These are phyloP conservation scores for Rhodamnia rubescens DNA, from an alignment of 345 rosid genomes.

Conservation along the genomic window DNA sequence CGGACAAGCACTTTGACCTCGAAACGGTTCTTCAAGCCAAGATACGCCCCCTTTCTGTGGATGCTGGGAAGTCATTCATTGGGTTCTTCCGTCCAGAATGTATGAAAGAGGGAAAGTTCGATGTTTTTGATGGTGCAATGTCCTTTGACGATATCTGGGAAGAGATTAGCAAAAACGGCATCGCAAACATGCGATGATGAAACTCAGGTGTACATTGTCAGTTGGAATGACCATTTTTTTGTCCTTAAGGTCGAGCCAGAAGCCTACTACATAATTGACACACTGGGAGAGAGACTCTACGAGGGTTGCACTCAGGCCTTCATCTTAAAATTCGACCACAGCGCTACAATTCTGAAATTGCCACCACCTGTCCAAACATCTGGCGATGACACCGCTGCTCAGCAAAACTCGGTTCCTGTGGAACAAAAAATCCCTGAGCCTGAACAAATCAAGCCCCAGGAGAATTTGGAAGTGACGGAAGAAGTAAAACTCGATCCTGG, in stretches of 20 bases:
- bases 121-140: conserved; percentile 74
- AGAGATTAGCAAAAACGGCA: conserved; percentile 41
- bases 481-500: conserved; percentile 3
- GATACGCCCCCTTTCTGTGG: conserved; percentile 51
- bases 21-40: conserved; percentile 82
- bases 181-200: conserved; percentile 26
- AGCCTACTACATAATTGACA: conserved; percentile 85
- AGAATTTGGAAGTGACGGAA: conserved; percentile 7
- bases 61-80: conserved; percentile 61
- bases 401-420: background rate
- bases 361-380: conserved; percentile 9
- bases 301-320: conserved; percentile 94
- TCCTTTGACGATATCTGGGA: conserved; percentile 94
- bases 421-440: conserved; percentile 17
- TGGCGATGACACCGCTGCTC: conserved; percentile 14
- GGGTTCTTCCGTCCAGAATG: conserved; percentile 90
- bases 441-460: conserved; percentile 10
- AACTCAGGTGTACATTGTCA: conserved; percentile 65
- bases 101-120: conserved; percentile 51
- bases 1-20: conserved; percentile 90
- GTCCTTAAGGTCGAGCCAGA: conserved; percentile 65
- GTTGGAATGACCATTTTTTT: conserved; percentile 98
- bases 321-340: conserved; percentile 65
- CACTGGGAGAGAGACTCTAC: conserved; percentile 84
- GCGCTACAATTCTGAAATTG: conserved; percentile 34